Conservation (phyloP, 2,329 filamentous ascomycete genomes). For the Dothideomycetes sp. region DNA sequence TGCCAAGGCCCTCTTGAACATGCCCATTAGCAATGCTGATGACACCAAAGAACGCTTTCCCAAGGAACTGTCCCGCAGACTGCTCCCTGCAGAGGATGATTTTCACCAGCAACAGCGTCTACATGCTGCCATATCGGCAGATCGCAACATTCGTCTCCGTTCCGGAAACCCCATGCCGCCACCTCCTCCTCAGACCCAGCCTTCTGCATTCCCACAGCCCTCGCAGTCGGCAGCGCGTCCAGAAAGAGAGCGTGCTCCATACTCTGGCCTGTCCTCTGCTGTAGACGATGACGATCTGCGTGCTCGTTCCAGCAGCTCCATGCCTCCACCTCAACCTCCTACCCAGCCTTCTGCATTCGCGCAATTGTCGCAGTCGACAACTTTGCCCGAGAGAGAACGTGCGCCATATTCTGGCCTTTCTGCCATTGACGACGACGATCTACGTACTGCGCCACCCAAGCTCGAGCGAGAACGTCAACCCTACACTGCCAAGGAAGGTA, state of each 20-base stretch:
- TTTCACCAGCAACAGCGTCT: constrained; percentile 50
- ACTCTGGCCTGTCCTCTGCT: constrained; percentile 25
- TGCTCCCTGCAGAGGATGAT: constrained; percentile 57
- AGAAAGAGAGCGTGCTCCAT: constrained; percentile 34
- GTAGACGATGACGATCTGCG: constrained; percentile 31
- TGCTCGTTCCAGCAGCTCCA: too few relatives aligned
- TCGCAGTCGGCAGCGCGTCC: constrained; percentile 15
- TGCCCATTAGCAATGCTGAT: constrained; percentile 59
- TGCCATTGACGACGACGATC: constrained; percentile 29
- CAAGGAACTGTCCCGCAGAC: constrained; percentile 63
- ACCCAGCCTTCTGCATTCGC: constrained; percentile 4
- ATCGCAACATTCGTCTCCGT: constrained; percentile 40
- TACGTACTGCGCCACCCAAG: constrained; percentile 35
- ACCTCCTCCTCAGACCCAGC: constrained; percentile 22
- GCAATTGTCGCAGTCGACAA: constrained; percentile 14
- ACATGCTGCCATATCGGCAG: constrained; percentile 49
- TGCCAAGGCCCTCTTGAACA: constrained; percentile 55
- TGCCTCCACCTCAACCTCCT: constrained; percentile 16
- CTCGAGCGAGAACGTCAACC: constrained; percentile 60
- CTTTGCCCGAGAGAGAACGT: constrained; percentile 31
- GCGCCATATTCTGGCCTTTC: constrained; percentile 31
- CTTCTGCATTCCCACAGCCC: too few relatives aligned
- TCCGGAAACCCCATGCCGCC: constrained; percentile 26
- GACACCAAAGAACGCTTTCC: constrained; percentile 65
- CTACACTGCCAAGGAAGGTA: constrained; percentile 50